Percentiles rank a stretch among this genome's conserved stretches.
These are phyloP conservation scores for Tephrocybe sp. DNA, from an alignment of 768 basidiomycete species.

Conservation along the genomic window DNA sequence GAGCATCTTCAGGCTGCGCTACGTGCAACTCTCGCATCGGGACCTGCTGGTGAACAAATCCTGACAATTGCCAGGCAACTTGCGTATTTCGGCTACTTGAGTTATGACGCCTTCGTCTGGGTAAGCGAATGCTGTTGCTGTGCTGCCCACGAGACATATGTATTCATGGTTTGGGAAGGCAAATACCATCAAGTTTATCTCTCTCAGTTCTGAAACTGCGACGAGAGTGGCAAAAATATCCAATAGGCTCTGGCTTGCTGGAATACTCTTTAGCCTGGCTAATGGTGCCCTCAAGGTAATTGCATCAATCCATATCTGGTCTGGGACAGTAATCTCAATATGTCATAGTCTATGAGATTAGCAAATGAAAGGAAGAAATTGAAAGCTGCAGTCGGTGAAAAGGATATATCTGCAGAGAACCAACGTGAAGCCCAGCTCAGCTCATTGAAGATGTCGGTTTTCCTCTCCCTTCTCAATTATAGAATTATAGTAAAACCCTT, in stretches of 20 bases:
- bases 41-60: slow-evolving; percentile 66
- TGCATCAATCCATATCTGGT: background rate
- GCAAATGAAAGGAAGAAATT: slow-evolving; percentile 58
- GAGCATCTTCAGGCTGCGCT: slow-evolving; percentile 93
- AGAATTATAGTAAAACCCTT: background rate
- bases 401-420: slow-evolving; percentile 62
- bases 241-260: slow-evolving; percentile 86
- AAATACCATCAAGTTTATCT: slow-evolving; percentile 63
- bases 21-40: slow-evolving; percentile 55
- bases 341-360: slow-evolving; percentile 53
- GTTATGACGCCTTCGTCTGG: slow-evolving; percentile 84
- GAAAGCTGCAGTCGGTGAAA: slow-evolving; percentile 51
- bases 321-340: background rate
- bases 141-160: slow-evolving; percentile 1
- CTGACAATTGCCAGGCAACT: slow-evolving; percentile 81
- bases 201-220: slow-evolving; percentile 55
- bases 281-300: slow-evolving; percentile 68
- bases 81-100: slow-evolving; percentile 84
- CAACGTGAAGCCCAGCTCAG: slow-evolving; percentile 64
- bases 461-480: background rate
- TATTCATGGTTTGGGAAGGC: slow-evolving; percentile 37
- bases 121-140: slow-evolving; percentile 43
- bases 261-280: slow-evolving; percentile 76
- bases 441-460: slow-evolving; percentile 49
- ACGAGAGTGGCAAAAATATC: slow-evolving; percentile 60